Evolutionary conservation across 495 filamentous ascomycete genomes (phyloP), one percentile per base, ranked within the genome.

Genomic region (Xylaria venustula): DNA sequence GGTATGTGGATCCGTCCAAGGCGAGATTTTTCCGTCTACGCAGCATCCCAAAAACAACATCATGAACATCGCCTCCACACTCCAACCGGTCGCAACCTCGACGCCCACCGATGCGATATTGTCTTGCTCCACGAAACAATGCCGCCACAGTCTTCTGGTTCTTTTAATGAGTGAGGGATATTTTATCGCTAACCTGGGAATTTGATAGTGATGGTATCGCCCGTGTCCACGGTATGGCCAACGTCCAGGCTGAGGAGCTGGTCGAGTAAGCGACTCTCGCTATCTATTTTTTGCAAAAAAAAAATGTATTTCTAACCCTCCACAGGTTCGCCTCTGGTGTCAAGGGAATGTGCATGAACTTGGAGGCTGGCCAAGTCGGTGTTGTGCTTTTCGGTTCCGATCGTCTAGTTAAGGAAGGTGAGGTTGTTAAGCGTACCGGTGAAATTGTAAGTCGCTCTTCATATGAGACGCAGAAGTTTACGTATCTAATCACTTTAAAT

Each of bases 321-420:
- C 60, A 64, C 61, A 97, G 94, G 85, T 98, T 98, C 85, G 92
- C 94, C 71, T 98, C 94, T 67, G 94, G 94, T 79, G 94, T 98
- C 75, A 97, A 97, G 87, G 94, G 94, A 78, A 98, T 98, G 94
- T 98, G 95, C 90, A 96, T 98, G 93, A 98, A 98, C 88, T 86
- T 98, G 77, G 94, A 98, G 83, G 94, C 94, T 78, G 94, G 94
- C 79, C 95, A 98, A 82, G 94, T 98, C 80, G 94, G 94, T 96
- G 94, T 98, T 68, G 94, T 98, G 86, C 88, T 98, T 69, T 98
- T 98, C 83, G 94, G 94, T 86, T 98, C 94, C 73, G 94, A 98
- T 83, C 93, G 94, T 90, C 87, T 97, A 71, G 94, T 98, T 84
- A 96, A 92, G 86, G 95, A 98, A 81, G 94, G 94, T 71, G 95